A percentile compares a stretch with the other conserved stretches of the same genome.
phyloP scores from a whole-genome alignment of 75 land plant species.

The Sequoiadendron giganteum region DNA sequence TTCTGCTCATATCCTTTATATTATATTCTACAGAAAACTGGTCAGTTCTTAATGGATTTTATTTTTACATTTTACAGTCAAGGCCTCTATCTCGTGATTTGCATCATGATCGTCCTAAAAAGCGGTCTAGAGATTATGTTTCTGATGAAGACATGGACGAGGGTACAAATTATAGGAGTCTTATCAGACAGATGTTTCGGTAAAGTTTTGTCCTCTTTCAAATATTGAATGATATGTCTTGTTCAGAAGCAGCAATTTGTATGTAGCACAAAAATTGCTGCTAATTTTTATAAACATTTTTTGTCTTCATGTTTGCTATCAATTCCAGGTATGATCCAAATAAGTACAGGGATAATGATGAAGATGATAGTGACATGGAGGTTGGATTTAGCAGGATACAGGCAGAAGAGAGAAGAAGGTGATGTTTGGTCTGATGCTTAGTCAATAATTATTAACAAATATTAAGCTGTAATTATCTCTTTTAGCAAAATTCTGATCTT shows the following conservation, averaged over 20 bases:
- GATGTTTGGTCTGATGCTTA: background rate
- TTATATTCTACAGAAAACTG: background rate
- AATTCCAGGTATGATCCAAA: slow-evolving; percentile 36
- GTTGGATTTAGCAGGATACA: slow-evolving; percentile 40
- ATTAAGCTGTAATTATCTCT: background rate
- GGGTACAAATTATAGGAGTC: slow-evolving; percentile 20
- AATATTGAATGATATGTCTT: background rate
- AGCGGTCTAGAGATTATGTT: background rate
- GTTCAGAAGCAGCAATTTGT: background rate
- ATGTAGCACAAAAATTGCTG: background rate
- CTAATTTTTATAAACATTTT: background rate
- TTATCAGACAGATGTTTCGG: slow-evolving; percentile 41
- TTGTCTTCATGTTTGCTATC: background rate
- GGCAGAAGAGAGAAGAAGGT: slow-evolving; percentile 43
- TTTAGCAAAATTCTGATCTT: background rate
- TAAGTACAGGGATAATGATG: slow-evolving; percentile 44
- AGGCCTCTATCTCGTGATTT: background rate
- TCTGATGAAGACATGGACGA: slow-evolving; percentile 21
- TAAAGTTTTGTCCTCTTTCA: background rate
- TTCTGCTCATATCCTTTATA: background rate
- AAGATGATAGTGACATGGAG: slow-evolving; percentile 47
- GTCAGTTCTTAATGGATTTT: background rate
- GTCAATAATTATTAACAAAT: background rate
- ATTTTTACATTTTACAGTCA: background rate
- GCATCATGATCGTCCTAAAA: background rate